These are phyloP conservation scores for Leptographium flavum DNA, from an alignment of 2,329 filamentous ascomycete species.

Conservation along the genomic window DNA sequence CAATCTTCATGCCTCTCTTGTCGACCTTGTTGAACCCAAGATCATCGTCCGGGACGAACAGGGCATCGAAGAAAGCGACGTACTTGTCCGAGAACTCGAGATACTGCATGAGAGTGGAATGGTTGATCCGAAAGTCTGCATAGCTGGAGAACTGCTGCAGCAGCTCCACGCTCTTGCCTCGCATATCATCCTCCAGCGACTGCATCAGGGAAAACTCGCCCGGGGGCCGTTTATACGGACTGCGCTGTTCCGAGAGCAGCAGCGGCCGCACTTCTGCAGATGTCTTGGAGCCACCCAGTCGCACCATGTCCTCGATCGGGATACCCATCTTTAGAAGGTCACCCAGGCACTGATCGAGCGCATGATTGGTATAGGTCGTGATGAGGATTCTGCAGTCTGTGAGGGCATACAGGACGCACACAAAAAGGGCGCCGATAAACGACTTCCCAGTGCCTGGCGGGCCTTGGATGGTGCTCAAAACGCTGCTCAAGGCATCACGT, in stretches of 20 bases:
- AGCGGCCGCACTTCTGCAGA: constrained; percentile 15
- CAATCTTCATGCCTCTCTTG: constrained; percentile 29
- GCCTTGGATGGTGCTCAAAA: constrained; percentile 52
- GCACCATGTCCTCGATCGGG: constrained; percentile 31
- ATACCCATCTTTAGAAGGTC: constrained; percentile 50
- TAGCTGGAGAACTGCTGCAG: not conserved
- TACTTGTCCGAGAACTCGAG: constrained; percentile 39
- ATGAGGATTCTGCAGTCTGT: constrained; percentile 42
- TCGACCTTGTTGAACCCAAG: not conserved
- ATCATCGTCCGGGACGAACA: constrained; percentile 29
- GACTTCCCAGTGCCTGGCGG: constrained; percentile 31
- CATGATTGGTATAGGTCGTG: constrained; percentile 55
- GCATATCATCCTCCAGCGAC: not conserved
- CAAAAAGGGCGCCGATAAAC: constrained; percentile 39
- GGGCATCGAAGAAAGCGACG: constrained; percentile 38
- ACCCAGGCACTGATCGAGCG: constrained; percentile 49
- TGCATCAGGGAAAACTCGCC: not conserved
- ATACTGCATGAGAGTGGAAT: constrained; percentile 14
- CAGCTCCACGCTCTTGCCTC: not conserved
- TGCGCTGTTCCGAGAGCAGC: not conserved
- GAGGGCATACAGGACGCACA: constrained; percentile 22
- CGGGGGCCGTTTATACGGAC: not conserved
- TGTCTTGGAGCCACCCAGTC: constrained; percentile 45
- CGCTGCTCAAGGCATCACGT: constrained; percentile 28
- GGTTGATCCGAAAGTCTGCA: constrained; percentile 6